Base-by-base conservation (phyloP, 441 rosid genomes). In the Syzygium malaccense region DNA sequence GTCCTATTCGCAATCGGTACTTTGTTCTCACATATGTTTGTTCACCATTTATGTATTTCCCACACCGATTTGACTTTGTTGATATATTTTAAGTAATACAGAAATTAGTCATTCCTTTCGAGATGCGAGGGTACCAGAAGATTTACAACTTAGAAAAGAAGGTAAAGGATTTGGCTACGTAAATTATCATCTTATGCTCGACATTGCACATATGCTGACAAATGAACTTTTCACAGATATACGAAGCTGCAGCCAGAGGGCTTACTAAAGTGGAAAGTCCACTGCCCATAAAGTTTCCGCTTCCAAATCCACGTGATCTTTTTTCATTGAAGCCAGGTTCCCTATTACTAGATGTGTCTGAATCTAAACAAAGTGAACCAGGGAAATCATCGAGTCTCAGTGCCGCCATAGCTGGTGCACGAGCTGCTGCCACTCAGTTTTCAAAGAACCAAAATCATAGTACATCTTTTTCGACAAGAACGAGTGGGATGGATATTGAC, bases 101-200 rank as follows among this genome's bases (percentile, higher is more conserved):
- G 98, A 96, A 92, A 92, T 89, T 96, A 91, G 85, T 96, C 87
- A 86, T 98, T 88, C 99, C 98, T 45, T 98, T 96, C 89, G 98
- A 96, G 95, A 96, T 96, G 99, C 93, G 98, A 45, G 99, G 98
- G 32, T 94, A 85, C 91, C 98, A 98, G 87, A 88, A 96, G 33
- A 96, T 96, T 88, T 98, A 95, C 93, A 98, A 96, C 95, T 90
- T 98, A 94, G 98, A 96, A 93, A 98, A 90, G 90, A 98, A 94
- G 98, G 99, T 96, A 93, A 32, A 41, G 48, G 30, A 85, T 85
- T 51, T 85, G 48, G 48, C 18, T 12, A 54, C 10, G 28, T 55
- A 41, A 32, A 4, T 55, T 85, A 32, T 37, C 66, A 4, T 85
- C 48, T 58, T 25, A 18, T 84, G 58, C 26, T 33, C 3, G 1